These are phyloP conservation scores for Penicillium sp. DNA, from an alignment of 2,329 filamentous ascomycete genomes.

Conservation along the genomic window DNA sequence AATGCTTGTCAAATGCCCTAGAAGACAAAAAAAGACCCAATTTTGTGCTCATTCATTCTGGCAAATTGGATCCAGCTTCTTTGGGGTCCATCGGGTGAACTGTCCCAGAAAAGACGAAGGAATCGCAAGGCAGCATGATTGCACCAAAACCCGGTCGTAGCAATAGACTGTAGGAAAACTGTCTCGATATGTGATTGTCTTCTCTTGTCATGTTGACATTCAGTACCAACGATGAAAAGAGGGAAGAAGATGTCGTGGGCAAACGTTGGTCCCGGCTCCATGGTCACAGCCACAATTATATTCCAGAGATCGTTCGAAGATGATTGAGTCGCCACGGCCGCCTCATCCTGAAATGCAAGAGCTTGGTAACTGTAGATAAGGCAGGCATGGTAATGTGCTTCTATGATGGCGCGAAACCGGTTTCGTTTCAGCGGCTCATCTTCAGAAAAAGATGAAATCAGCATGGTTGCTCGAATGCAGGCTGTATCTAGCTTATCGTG, in stretches of 20 bases:
- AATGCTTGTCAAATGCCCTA: background rate
- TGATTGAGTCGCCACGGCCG: background rate
- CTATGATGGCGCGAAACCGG: constrained; percentile 9
- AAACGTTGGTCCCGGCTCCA: constrained; percentile 4
- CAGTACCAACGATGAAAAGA: constrained; percentile 25
- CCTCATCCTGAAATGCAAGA: constrained; percentile 5
- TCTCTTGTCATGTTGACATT: constrained; percentile 3
- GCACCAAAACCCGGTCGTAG: constrained; percentile 16
- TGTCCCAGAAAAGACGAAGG: constrained; percentile 20
- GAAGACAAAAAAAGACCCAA: constrained; percentile 12
- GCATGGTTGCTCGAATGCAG: background rate
- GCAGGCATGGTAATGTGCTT: constrained; percentile 20
- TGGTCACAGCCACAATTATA: background rate
- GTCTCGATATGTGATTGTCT: constrained; percentile 1
- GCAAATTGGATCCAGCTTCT: constrained; percentile 18
- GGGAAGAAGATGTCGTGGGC: constrained; percentile 27
- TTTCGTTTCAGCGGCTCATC: background rate
- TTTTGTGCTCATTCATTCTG: constrained; percentile 5
- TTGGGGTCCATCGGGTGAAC: constrained; percentile 6
- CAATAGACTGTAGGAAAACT: constrained; percentile 11
- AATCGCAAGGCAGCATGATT: constrained; percentile 21
- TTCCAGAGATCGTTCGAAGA: background rate
- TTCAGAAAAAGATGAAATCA: background rate
- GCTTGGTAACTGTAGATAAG: constrained; percentile 25
- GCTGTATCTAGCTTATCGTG: background rate